phyloP scores from a whole-genome alignment of 2,329 filamentous ascomycete genomes.

The Cucurbitaria berberidis region DNA sequence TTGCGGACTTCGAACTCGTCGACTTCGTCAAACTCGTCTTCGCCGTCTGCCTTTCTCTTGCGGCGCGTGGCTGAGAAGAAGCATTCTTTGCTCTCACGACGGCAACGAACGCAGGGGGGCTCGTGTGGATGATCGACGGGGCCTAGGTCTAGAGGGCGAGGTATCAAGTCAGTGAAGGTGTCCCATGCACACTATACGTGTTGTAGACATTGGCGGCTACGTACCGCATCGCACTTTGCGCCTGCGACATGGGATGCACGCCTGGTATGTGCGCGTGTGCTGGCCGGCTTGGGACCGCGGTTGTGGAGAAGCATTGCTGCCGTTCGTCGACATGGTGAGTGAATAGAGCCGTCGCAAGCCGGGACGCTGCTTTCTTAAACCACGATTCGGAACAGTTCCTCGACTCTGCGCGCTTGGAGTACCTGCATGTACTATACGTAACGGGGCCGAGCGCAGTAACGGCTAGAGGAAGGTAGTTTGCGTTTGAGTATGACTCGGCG shows the following conservation, averaged over 20 bases:
- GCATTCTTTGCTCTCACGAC: conserved; percentile 94
- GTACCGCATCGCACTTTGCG: conserved; percentile 64
- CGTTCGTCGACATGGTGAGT: conserved; percentile 4
- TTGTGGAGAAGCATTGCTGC: conserved; percentile 34
- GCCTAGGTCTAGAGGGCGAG: conserved; percentile 3
- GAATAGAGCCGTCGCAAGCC: neutral
- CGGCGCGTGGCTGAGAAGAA: conserved; percentile 94
- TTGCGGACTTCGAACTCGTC: conserved; percentile 74
- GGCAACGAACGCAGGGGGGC: conserved; percentile 91
- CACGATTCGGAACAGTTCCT: neutral
- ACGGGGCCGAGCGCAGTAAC: conserved; percentile 12
- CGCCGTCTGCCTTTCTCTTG: conserved; percentile 75
- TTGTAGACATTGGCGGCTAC: conserved; percentile 8
- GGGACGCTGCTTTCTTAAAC: neutral
- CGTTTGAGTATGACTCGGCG: conserved; percentile 5
- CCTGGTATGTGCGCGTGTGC: conserved; percentile 51
- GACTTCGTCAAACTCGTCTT: conserved; percentile 52
- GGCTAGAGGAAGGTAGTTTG: conserved; percentile 16
- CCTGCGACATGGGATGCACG: conserved; percentile 61
- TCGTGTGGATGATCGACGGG: conserved; percentile 81
- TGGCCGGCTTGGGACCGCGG: conserved; percentile 16
- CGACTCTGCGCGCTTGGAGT: neutral
- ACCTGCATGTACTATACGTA: conserved; percentile 20
- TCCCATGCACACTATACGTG: conserved; percentile 6
- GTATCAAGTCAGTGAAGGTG: neutral